Evolutionary conservation across 169 alveolate species (phyloP).

Genomic region (Plasmodium chabaudi): DNA sequence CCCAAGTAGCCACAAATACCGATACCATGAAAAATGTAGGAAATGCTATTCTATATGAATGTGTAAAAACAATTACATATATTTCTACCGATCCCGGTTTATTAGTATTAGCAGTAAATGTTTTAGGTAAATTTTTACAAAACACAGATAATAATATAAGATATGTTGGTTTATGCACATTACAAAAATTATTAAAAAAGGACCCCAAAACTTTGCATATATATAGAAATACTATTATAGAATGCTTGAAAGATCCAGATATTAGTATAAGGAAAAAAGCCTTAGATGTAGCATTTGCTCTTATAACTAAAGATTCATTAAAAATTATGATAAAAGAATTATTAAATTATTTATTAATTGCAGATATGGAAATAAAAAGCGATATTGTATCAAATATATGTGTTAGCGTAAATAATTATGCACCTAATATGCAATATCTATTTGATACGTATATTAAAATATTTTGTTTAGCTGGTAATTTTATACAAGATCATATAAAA

Average conservation of each 20-base stretch:
- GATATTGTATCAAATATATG: conserved; percentile 92
- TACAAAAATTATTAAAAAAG: conserved; percentile 92
- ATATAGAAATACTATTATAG: conserved; percentile 84
- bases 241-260: conserved; percentile 96
- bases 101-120: conserved; percentile 94
- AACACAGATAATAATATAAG: conserved; percentile 94
- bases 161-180: conserved; percentile 90
- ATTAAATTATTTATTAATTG: conserved; percentile 90
- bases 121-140: conserved; percentile 95
- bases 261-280: conserved; percentile 96
- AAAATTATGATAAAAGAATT: conserved; percentile 94
- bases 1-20: conserved; percentile 96
- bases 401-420: conserved; percentile 88
- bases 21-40: conserved; percentile 97
- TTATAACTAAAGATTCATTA: conserved; percentile 93
- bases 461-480: conserved; percentile 92
- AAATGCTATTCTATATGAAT: conserved; percentile 97
- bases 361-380: conserved; percentile 92
- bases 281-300: conserved; percentile 94
- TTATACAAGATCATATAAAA: conserved; percentile 86
- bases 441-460: conserved; percentile 93
- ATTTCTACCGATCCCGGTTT: conserved; percentile 90
- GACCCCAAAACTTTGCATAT: conserved; percentile 87
- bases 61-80: conserved; percentile 96
- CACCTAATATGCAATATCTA: conserved; percentile 89